phyloP scores from a whole-genome alignment of 495 filamentous ascomycete genomes.

The Ramalina intermedia region DNA sequence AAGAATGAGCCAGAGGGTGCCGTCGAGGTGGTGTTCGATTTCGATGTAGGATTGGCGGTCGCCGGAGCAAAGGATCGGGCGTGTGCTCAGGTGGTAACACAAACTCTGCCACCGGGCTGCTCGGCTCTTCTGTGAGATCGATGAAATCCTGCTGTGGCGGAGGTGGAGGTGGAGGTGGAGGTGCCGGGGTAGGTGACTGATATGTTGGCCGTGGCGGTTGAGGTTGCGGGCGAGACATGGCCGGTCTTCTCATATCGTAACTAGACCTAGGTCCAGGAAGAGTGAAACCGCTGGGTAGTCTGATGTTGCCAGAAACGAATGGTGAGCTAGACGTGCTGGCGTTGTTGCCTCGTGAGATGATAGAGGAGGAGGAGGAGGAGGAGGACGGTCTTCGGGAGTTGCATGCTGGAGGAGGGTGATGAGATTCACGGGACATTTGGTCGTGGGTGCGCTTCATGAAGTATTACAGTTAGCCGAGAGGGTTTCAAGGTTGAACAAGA shows the following conservation, averaged over 20 bases:
- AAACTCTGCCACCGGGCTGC: slow-evolving; percentile 20
- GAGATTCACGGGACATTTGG: slow-evolving; percentile 24
- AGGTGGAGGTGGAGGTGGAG: not conserved
- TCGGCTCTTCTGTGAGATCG: slow-evolving; percentile 39
- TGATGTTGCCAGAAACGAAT: slow-evolving; percentile 10
- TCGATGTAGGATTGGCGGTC: not conserved
- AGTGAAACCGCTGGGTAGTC: slow-evolving; percentile 1
- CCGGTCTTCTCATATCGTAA: slow-evolving; percentile 33
- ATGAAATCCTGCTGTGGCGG: slow-evolving; percentile 28
- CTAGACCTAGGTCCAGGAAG: not conserved
- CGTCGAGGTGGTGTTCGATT: not conserved
- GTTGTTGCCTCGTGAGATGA: slow-evolving; percentile 14
- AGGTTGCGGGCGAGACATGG: slow-evolving; percentile 15
- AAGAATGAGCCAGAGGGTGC: not conserved
- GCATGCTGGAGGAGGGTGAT: slow-evolving; percentile 7
- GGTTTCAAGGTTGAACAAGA: not conserved
- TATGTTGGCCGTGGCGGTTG: not conserved
- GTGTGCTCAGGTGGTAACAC: slow-evolving; percentile 1
- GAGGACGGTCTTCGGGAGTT: slow-evolving; percentile 11
- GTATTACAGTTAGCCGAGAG: not conserved
- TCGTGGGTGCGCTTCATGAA: slow-evolving; percentile 24
- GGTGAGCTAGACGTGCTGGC: slow-evolving; percentile 6
- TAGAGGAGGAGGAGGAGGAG: slow-evolving; percentile 6
- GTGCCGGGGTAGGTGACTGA: not conserved
- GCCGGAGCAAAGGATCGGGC: not conserved